Percentiles rank a stretch among this genome's conserved stretches.
Conservation (phyloP, 257 asterid genomes). For the Marsdenia floribunda region DNA sequence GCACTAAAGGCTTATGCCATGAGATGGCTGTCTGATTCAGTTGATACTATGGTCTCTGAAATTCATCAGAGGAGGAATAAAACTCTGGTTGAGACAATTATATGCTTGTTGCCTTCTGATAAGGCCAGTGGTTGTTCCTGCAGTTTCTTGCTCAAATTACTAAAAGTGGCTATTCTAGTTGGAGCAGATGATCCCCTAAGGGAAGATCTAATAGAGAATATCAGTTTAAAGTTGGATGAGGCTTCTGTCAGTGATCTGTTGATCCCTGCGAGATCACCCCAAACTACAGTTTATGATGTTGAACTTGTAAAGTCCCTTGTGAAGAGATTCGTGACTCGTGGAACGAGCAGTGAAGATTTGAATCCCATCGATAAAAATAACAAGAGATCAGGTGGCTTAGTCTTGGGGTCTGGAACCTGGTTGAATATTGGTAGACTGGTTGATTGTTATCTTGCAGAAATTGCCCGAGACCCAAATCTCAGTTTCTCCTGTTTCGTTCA, state of each 20-base stretch:
- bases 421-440: slow-evolving; percentile 61
- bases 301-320: slow-evolving; percentile 64
- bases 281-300: slow-evolving; percentile 52
- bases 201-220: slow-evolving; percentile 52
- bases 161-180: slow-evolving; percentile 65
- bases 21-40: slow-evolving; percentile 83
- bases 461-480: slow-evolving; percentile 60
- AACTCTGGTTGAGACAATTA: slow-evolving; percentile 72
- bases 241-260: slow-evolving; percentile 62
- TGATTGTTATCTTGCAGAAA: slow-evolving; percentile 58
- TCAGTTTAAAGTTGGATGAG: slow-evolving; percentile 67
- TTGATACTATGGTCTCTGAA: slow-evolving; percentile 67
- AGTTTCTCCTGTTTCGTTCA: slow-evolving; percentile 43
- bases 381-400: slow-evolving; percentile 35
- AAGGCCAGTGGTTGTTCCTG: slow-evolving; percentile 59
- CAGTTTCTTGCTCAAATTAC: slow-evolving; percentile 68
- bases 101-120: slow-evolving; percentile 70
- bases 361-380: slow-evolving; percentile 30
- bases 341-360: slow-evolving; percentile 26
- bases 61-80: slow-evolving; percentile 55
- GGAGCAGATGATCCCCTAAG: slow-evolving; percentile 55
- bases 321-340: slow-evolving; percentile 46
- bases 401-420: slow-evolving; percentile 64
- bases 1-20: slow-evolving; percentile 73
- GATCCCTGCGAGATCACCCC: slow-evolving; percentile 72